These are phyloP conservation scores for Mrakia hoshinonis DNA, from an alignment of 768 basidiomycete genomes.

Conservation along the genomic window DNA sequence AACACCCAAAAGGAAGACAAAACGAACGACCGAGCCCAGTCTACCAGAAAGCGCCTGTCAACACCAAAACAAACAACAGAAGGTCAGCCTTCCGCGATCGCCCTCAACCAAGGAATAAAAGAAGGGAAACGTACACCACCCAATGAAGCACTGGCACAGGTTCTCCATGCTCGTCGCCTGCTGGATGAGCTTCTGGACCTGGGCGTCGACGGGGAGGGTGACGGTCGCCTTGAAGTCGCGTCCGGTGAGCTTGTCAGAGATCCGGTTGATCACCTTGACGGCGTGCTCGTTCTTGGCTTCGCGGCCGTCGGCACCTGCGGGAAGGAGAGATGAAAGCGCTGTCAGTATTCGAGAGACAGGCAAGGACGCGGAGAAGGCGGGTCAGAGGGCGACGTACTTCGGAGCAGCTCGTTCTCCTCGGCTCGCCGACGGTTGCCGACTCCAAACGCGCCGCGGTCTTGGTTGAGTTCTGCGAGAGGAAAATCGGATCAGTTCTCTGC, in stretches of 20 bases:
- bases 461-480: conserved; percentile 27
- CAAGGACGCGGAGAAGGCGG: background rate
- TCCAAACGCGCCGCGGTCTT: conserved; percentile 53
- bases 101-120: background rate
- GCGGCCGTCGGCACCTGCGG: conserved; percentile 49
- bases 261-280: conserved; percentile 83
- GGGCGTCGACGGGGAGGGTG: conserved; percentile 61
- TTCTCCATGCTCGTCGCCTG: conserved; percentile 92
- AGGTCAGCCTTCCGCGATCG: background rate
- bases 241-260: conserved; percentile 88
- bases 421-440: conserved; percentile 63
- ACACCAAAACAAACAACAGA: background rate
- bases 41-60: background rate
- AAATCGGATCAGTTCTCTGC: background rate
- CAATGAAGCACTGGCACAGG: conserved; percentile 79
- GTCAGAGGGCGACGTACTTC: conserved; percentile 59
- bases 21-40: background rate
- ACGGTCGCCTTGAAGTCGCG: conserved; percentile 85
- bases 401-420: conserved; percentile 89
- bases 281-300: conserved; percentile 89
- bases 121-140: conserved; percentile 39
- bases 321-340: background rate
- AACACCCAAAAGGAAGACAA: background rate
- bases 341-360: background rate
- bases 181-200: conserved; percentile 86